Base-by-base conservation (phyloP, 441 rosid genomes). In the Capsella rubella region DNA sequence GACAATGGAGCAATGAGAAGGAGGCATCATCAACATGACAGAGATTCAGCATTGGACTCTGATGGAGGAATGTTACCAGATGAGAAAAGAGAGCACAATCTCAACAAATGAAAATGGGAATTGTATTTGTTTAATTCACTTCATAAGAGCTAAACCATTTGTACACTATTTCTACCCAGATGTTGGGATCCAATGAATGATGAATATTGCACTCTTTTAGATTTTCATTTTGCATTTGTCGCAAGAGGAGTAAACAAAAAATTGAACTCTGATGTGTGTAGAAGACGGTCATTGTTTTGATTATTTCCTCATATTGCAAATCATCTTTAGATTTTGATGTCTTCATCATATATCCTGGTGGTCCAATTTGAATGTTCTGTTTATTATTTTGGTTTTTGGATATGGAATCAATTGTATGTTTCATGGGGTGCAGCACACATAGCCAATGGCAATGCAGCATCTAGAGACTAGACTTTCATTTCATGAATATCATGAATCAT, bases 1-100 rank as follows among this genome's bases (percentile, higher is more conserved):
- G 73, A 64, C 62, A 69, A 83, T 5, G 89, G 74, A 53, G 53
- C 51, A 65, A 73, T 63, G 46, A 83, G 74, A 74, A 57, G 58
- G 47, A 63, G 59, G 78, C 84, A 80, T 58, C 77, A 45, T 28
- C 59, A 72, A 43, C 53, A 52, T 45, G 59, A 51, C 69, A 43
- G 46, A 58, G 69, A 71, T 37, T 25, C 80, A 51, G 72, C 56
- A 43, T 42, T 52, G 0, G 73, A 71, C 47, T 5, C 55, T 77
- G 80, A 58, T 57, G 67, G 75, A 55, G 70, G 39, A 42, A 11
- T 18, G 57, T 10, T 55, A 2, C 31, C 67, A 58, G 75, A 51
- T 65, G 76, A 71, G 67, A 51, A 65, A 64, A 50, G 47, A 51
- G 76, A 51, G 73, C 58, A 77, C 28, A 46, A 18, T 61, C 4